Evolutionary conservation across 1,284 basidiomycete species (phyloP).

Genomic region (Cutaneotrichosporon sp.): DNA sequence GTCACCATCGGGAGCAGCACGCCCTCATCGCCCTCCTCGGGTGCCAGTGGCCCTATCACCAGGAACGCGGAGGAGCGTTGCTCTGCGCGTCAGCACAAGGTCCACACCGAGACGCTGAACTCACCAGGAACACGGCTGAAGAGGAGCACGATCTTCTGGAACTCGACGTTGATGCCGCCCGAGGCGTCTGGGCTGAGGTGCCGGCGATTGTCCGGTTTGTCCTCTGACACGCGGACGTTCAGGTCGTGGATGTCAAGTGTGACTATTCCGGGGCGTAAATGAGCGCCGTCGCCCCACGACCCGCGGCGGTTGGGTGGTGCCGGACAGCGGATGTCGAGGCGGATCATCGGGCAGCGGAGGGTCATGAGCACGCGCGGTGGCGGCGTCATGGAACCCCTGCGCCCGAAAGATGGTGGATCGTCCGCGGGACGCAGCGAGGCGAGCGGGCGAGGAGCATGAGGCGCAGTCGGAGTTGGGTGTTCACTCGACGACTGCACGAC

Average conservation of each 20-base stretch:
- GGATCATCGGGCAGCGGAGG: constrained; percentile 38
- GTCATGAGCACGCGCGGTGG: constrained; percentile 12
- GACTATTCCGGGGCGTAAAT: constrained; percentile 51
- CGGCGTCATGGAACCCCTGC: background rate
- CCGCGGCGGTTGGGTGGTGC: constrained; percentile 44
- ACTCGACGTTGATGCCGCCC: constrained; percentile 31
- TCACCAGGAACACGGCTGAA: constrained; percentile 45
- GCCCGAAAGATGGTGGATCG: background rate
- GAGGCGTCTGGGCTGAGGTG: background rate
- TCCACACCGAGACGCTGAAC: constrained; percentile 11
- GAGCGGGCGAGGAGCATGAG: constrained; percentile 7
- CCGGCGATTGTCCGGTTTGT: constrained; percentile 4
- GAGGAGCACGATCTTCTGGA: constrained; percentile 47
- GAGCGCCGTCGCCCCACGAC: constrained; percentile 48
- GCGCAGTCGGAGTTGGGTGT: background rate
- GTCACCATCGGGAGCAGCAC: constrained; percentile 54
- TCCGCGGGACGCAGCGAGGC: background rate
- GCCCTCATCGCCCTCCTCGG: constrained; percentile 36
- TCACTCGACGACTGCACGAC: constrained; percentile 23
- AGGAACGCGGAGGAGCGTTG: constrained; percentile 43
- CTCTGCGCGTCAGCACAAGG: constrained; percentile 17
- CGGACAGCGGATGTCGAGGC: constrained; percentile 51
- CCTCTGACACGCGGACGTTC: constrained; percentile 18
- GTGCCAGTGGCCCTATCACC: constrained; percentile 43
- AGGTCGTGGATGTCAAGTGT: constrained; percentile 49